Conservation (phyloP, 176 grass and related monocot species). For the Oryza meyeriana region DNA sequence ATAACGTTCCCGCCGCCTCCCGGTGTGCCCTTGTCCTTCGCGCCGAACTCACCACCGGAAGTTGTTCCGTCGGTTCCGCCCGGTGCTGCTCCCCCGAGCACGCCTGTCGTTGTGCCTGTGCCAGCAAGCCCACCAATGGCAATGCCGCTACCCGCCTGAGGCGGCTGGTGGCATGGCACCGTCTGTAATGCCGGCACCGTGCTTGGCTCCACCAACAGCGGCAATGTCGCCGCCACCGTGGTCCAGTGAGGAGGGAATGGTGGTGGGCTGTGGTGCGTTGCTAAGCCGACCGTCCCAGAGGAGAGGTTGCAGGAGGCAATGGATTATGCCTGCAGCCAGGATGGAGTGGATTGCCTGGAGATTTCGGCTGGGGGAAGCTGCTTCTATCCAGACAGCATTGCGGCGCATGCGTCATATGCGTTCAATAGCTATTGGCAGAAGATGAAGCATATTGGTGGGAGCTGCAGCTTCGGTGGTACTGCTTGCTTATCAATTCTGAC, state of each 20-base stretch:
- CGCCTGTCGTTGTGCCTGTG: neutral
- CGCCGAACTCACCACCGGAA: conserved; percentile 20
- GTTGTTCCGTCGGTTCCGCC: neutral
- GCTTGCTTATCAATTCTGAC: conserved; percentile 45
- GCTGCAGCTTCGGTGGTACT: conserved; percentile 41
- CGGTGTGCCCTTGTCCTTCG: conserved; percentile 19
- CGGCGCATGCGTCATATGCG: conserved; percentile 39
- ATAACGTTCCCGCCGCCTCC: neutral
- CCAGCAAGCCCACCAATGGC: conserved; percentile 3
- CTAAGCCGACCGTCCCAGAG: conserved; percentile 39
- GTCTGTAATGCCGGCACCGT: conserved; percentile 7
- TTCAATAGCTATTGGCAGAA: conserved; percentile 57
- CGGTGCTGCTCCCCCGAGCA: neutral
- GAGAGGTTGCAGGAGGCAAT: conserved; percentile 51
- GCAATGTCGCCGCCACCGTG: conserved; percentile 17
- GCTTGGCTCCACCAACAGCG: neutral
- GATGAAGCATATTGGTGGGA: conserved; percentile 34
- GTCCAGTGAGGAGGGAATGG: neutral
- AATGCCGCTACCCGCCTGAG: conserved; percentile 25
- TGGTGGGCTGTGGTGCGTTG: conserved; percentile 39
- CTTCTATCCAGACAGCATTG: conserved; percentile 35
- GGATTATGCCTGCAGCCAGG: conserved; percentile 47
- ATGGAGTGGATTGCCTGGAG: conserved; percentile 38
- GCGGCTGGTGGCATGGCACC: neutral
- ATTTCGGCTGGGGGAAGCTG: conserved; percentile 36